Percentiles rank a stretch among this genome's conserved stretches.
phyloP scores from a whole-genome alignment of 108 stramenopile genomes.

The Fragilaria crotonensis region DNA sequence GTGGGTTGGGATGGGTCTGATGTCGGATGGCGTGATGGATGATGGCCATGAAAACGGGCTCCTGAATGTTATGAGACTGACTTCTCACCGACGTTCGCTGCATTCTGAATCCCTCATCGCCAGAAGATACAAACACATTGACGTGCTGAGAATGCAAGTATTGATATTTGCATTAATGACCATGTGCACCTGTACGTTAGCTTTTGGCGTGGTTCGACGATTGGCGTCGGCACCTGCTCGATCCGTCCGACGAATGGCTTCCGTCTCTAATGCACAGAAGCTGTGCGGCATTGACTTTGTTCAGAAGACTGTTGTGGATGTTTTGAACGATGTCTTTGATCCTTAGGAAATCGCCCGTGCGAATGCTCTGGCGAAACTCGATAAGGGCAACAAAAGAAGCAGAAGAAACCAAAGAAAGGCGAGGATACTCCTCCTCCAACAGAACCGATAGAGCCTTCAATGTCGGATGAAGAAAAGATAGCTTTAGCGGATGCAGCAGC shows the following conservation, averaged over 20 bases:
- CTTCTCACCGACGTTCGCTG: no score
- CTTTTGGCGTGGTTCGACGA: no score
- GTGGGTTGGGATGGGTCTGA: no score
- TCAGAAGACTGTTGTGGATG: constrained; percentile 49
- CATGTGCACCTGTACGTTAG: no score
- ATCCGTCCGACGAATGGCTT: neutral
- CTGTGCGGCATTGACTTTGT: constrained; percentile 50
- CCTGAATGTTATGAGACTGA: no score
- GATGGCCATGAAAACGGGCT: no score
- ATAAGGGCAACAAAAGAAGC: constrained; percentile 54
- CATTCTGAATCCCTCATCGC: no score
- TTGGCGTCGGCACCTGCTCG: no score
- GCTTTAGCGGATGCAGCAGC: constrained; percentile 49
- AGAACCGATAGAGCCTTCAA: constrained; percentile 11
- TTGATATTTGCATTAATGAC: no score
- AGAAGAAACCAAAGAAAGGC: constrained; percentile 55
- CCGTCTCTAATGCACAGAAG: constrained; percentile 1
- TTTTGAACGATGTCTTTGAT: constrained; percentile 68
- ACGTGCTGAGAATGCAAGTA: no score
- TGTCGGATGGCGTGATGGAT: no score
- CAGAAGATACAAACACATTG: no score
- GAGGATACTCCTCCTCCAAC: constrained; percentile 2
- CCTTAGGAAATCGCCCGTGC: constrained; percentile 62
- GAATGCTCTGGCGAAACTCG: constrained; percentile 57
- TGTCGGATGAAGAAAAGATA: constrained; percentile 56